phyloP scores from a whole-genome alignment of 345 rosid species.

The Hibiscus tridactylites region DNA sequence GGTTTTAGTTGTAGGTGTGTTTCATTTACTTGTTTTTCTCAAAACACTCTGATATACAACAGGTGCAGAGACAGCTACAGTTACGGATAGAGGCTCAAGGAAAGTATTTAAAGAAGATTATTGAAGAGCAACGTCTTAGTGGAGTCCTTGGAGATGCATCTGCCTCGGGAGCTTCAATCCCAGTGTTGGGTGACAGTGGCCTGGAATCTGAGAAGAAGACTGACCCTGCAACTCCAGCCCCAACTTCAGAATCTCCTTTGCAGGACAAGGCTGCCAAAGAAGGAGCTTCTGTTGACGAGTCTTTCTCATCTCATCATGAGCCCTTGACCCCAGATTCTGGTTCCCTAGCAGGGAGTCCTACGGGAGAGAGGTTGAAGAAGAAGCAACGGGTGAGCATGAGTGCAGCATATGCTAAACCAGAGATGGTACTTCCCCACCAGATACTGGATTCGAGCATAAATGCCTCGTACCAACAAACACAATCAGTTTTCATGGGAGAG shows the following conservation, averaged over 20 bases:
- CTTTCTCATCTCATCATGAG: slow-evolving; percentile 75
- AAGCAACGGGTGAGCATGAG: slow-evolving; percentile 48
- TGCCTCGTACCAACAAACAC: slow-evolving; percentile 45
- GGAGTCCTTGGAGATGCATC: slow-evolving; percentile 60
- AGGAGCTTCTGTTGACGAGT: slow-evolving; percentile 51
- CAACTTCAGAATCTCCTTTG: slow-evolving; percentile 69
- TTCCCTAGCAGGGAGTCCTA: slow-evolving; percentile 52
- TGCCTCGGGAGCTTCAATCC: slow-evolving; percentile 31
- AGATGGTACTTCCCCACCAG: slow-evolving; percentile 46
- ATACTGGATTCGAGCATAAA: slow-evolving; percentile 79
- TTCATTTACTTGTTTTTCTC: not conserved
- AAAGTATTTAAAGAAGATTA: slow-evolving; percentile 93
- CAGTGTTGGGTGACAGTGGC: slow-evolving; percentile 33
- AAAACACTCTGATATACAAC: slow-evolving; percentile 10
- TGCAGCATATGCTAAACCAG: slow-evolving; percentile 36
- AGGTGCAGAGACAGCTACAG: slow-evolving; percentile 98
- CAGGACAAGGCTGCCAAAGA: slow-evolving; percentile 67
- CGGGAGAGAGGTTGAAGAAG: slow-evolving; percentile 55
- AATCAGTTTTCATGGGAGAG: slow-evolving; percentile 36
- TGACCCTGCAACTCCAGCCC: slow-evolving; percentile 86
- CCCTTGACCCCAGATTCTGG: slow-evolving; percentile 88
- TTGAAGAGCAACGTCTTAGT: slow-evolving; percentile 88
- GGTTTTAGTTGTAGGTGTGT: not conserved
- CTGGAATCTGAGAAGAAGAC: slow-evolving; percentile 60
- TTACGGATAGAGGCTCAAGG: slow-evolving; percentile 97